Evolutionary conservation across 2,329 filamentous ascomycete species (phyloP).

Genomic region (Karstenula rhodostoma): DNA sequence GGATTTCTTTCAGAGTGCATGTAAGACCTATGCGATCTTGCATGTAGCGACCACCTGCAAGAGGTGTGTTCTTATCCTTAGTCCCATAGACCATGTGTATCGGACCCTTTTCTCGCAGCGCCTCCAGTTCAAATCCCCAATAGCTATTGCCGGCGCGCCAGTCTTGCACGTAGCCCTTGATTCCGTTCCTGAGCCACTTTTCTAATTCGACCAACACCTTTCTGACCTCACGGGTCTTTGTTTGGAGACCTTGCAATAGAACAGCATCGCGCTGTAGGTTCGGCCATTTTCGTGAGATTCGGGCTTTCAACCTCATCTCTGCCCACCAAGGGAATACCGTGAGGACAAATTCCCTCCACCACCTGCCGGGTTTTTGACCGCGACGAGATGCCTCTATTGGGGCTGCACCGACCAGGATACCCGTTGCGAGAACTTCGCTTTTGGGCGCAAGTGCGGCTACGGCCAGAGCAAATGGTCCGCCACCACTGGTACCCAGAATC

Average conservation of each 20-base stretch:
- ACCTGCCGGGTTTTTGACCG: background rate
- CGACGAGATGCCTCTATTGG: background rate
- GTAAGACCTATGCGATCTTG: background rate
- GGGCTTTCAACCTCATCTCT: background rate
- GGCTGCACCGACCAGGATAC: background rate
- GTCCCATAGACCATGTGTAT: background rate
- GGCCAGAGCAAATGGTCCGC: background rate
- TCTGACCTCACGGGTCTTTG: background rate
- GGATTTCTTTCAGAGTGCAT: background rate
- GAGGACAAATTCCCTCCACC: background rate
- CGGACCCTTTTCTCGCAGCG: background rate
- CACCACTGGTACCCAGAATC: background rate
- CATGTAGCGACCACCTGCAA: background rate
- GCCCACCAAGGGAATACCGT: background rate
- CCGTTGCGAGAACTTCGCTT: background rate
- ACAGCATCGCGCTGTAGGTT: background rate
- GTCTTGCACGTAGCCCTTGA: background rate
- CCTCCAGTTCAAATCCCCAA: conserved; percentile 1
- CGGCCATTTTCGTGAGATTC: too few relatives aligned
- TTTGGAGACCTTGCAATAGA: background rate
- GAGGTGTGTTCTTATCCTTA: background rate
- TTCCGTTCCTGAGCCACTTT: background rate
- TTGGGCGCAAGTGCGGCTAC: background rate
- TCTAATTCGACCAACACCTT: background rate
- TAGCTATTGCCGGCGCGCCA: background rate